Conservation (phyloP, 352 stramenopile genomes). For the Blastocystis sp. region DNA sequence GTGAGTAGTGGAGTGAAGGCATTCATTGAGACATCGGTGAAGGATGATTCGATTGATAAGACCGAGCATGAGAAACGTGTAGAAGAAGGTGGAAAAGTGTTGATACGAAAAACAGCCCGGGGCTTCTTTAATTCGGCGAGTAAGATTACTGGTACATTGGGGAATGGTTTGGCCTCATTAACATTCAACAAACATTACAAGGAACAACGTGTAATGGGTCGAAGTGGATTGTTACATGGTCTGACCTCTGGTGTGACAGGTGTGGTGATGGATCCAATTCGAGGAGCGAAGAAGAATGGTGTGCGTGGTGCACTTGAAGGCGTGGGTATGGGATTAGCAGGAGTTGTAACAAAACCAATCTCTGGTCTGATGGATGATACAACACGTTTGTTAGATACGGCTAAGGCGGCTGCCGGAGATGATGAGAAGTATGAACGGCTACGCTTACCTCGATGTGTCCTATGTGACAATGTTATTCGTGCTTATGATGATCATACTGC, state of each 20-base stretch:
- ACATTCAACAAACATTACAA: conserved; percentile 82
- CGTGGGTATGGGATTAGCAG: conserved; percentile 77
- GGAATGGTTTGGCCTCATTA: conserved; percentile 77
- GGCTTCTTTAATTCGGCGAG: conserved; percentile 83
- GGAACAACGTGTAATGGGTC: conserved; percentile 74
- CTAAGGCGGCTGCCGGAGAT: conserved; percentile 39
- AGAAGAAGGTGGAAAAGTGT: conserved; percentile 76
- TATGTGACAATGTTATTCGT: conserved; percentile 13
- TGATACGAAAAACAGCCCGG: conserved; percentile 80
- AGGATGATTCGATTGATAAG: conserved; percentile 76
- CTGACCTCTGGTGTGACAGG: conserved; percentile 80
- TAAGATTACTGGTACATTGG: conserved; percentile 83
- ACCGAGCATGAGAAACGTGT: conserved; percentile 79
- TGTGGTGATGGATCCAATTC: conserved; percentile 79
- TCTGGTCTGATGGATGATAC: conserved; percentile 77
- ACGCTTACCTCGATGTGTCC: conserved; percentile 70
- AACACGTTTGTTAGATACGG: conserved; percentile 75
- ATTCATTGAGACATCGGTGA: conserved; percentile 80
- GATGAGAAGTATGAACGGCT: conserved; percentile 69
- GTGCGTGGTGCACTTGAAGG: conserved; percentile 68
- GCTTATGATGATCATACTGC: conserved; percentile 10
- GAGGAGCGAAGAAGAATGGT: conserved; percentile 79
- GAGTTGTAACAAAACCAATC: conserved; percentile 78
- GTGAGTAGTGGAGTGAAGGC: conserved; percentile 78
- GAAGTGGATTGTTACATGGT: conserved; percentile 80